Evolutionary conservation across 2,329 filamentous ascomycete genomes (phyloP), one percentile per base, ranked within the genome.

Genomic region (Endothia cerciana): DNA sequence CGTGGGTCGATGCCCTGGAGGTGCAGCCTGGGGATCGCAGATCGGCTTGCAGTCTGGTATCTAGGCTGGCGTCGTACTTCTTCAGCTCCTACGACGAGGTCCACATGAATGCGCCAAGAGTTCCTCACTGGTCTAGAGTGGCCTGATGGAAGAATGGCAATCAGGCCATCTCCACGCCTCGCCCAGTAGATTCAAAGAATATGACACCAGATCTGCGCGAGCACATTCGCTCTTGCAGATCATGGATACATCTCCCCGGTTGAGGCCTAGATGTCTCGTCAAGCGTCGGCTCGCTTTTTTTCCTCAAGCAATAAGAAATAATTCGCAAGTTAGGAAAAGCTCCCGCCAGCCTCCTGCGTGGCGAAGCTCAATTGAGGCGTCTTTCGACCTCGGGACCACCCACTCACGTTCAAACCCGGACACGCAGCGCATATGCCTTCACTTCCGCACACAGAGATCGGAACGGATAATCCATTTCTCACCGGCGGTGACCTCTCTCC

Each of bases 381-480:
- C 41, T 43, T 19, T n/a, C 40, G 11, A 41, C 3, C 8, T 13
- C 43, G n/a, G n/a, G n/a, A n/a, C n/a, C n/a, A n/a, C 43, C 19
- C 7, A n/a, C 43, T 6, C 1, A n/a, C 19, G 7, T 45, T n/a
- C 43, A 45, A 22, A n/a, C 19, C 8, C 7, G n/a, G 43, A 45
- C 19, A 15, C n/a, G 19, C 4, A 10, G 43, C 8, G 19, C 43
- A 45, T 25, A 49, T 49, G 22, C 10, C 45, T 25, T 38, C 17
- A 58, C n/a, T 15, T 58, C 15, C 74, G 79, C 8, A 88, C 84
- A 70, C 85, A 87, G 55, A 92, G 75, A 78, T 92, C 90, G 71
- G 86, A 91, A 66, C 90, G 80, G 71, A 92, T 84, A 59, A 92
- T 86, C 90, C 90, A 92, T 74, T 92, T 92, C 78, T 91, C 90